Conservation (phyloP, 1,284 basidiomycete species). For the Ganoderma lingzhi region DNA sequence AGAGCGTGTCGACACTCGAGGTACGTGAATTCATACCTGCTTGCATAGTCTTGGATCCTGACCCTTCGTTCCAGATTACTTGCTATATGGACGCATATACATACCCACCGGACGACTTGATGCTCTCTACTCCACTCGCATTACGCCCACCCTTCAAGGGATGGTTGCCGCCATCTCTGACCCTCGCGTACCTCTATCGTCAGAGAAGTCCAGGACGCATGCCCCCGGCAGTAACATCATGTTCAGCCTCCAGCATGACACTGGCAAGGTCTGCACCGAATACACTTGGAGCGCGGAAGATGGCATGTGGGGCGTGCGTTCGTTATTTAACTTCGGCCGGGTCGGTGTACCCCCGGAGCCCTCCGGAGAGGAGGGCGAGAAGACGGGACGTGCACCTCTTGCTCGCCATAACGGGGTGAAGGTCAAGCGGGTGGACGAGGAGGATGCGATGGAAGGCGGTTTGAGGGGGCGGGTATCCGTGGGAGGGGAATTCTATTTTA, state of each 20-base stretch:
- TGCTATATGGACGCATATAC: slow-evolving; percentile 93
- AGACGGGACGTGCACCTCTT: slow-evolving; percentile 22
- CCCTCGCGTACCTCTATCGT: slow-evolving; percentile 59
- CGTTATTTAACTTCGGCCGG: slow-evolving; percentile 94
- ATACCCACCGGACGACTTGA: slow-evolving; percentile 90
- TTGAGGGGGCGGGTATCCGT: slow-evolving; percentile 90
- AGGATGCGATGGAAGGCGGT: slow-evolving; percentile 90
- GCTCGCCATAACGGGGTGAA: slow-evolving; percentile 29
- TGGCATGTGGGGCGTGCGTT: slow-evolving; percentile 88
- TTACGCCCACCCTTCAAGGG: slow-evolving; percentile 77
- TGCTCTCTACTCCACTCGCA: slow-evolving; percentile 86
- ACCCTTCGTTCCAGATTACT: slow-evolving; percentile 67
- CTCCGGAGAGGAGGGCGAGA: slow-evolving; percentile 44
- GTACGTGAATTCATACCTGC: slow-evolving; percentile 52
- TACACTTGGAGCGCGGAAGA: slow-evolving; percentile 96
- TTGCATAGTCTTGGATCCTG: slow-evolving; percentile 14
- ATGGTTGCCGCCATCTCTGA: slow-evolving; percentile 81
- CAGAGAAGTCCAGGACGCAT: slow-evolving; percentile 48
- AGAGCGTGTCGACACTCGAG: slow-evolving; percentile 77
- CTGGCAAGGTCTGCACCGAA: slow-evolving; percentile 93
- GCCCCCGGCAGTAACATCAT: slow-evolving; percentile 77
- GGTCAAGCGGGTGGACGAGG: slow-evolving; percentile 84
- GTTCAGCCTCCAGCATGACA: slow-evolving; percentile 90
- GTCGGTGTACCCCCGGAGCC: slow-evolving; percentile 45
- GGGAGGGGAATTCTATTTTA: slow-evolving; percentile 95